These are phyloP conservation scores for Pyrus pyrifolia DNA, from an alignment of 306 rosid genomes.

Conservation along the genomic window DNA sequence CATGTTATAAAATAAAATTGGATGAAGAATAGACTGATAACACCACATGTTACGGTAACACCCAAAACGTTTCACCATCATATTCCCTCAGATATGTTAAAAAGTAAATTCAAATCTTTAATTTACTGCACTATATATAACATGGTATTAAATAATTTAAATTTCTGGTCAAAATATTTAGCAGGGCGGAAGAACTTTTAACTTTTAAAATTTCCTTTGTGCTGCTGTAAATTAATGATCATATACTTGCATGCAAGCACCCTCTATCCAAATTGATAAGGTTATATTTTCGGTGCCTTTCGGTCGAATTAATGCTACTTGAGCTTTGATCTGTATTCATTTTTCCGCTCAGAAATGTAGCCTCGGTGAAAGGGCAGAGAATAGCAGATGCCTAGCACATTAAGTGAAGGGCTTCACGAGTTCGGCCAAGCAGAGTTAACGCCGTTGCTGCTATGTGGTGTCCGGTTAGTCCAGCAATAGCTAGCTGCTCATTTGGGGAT, in stretches of 20 bases:
- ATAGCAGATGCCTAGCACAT: conserved; percentile 29
- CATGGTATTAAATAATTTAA: no score
- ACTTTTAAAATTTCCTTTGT: neutral
- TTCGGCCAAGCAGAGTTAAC: conserved; percentile 75
- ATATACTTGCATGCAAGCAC: neutral
- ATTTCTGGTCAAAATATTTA: no score
- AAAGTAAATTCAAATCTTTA: no score
- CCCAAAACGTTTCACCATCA: no score
- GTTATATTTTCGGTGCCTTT: neutral
- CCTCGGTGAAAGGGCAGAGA: neutral
- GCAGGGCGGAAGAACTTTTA: neutral
- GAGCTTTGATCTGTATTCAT: neutral
- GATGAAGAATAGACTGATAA: no score
- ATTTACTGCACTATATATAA: no score
- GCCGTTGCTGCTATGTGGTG: conserved; percentile 87
- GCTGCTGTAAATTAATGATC: neutral
- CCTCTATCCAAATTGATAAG: neutral
- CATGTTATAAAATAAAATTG: no score
- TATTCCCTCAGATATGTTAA: no score
- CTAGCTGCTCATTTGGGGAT: conserved; percentile 71
- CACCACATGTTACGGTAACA: no score
- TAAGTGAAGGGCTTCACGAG: conserved; percentile 81
- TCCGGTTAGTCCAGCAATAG: conserved; percentile 72
- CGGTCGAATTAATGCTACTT: neutral
- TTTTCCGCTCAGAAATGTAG: neutral